A percentile compares a stretch with the other conserved stretches of the same genome.
phyloP scores from a whole-genome alignment of 768 basidiomycete genomes.

The Clitopilus passeckerianus region DNA sequence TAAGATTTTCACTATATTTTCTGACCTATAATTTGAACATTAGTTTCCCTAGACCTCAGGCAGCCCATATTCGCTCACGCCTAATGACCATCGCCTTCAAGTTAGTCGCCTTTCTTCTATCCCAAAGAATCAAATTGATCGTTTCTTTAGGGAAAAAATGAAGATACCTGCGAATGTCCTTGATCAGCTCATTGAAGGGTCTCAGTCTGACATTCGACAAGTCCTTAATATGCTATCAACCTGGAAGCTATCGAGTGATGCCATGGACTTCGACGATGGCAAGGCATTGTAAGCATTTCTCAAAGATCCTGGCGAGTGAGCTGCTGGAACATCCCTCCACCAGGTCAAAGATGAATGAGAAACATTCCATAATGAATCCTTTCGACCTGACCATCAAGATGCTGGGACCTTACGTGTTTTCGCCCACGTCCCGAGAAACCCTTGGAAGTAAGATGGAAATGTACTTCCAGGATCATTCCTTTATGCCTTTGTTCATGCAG shows the following conservation, averaged over 20 bases:
- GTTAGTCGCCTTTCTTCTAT: slow-evolving; percentile 34
- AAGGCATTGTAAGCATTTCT: slow-evolving; percentile 70
- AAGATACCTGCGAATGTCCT: slow-evolving; percentile 87
- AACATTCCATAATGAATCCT: slow-evolving; percentile 85
- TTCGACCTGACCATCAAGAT: slow-evolving; percentile 90
- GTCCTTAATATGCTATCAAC: slow-evolving; percentile 98
- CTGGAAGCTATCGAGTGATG: slow-evolving; percentile 79
- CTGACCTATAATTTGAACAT: neutral
- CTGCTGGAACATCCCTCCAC: neutral
- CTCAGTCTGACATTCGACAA: slow-evolving; percentile 95
- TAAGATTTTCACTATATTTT: slow-evolving; percentile 24
- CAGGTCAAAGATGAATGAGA: slow-evolving; percentile 88
- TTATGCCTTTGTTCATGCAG: slow-evolving; percentile 94
- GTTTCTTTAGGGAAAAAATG: slow-evolving; percentile 66
- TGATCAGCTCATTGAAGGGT: slow-evolving; percentile 84
- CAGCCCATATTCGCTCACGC: slow-evolving; percentile 72
- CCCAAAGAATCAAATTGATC: neutral
- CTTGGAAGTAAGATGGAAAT: slow-evolving; percentile 91
- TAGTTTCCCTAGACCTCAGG: slow-evolving; percentile 59
- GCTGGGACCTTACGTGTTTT: slow-evolving; percentile 89
- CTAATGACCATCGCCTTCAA: slow-evolving; percentile 87
- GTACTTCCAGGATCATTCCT: slow-evolving; percentile 95
- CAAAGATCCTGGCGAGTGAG: neutral
- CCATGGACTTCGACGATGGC: slow-evolving; percentile 89
- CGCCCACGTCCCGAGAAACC: slow-evolving; percentile 71